Evolutionary conservation across 305 asterid genomes (phyloP).

Genomic region (Solanum aculeatissimum): DNA sequence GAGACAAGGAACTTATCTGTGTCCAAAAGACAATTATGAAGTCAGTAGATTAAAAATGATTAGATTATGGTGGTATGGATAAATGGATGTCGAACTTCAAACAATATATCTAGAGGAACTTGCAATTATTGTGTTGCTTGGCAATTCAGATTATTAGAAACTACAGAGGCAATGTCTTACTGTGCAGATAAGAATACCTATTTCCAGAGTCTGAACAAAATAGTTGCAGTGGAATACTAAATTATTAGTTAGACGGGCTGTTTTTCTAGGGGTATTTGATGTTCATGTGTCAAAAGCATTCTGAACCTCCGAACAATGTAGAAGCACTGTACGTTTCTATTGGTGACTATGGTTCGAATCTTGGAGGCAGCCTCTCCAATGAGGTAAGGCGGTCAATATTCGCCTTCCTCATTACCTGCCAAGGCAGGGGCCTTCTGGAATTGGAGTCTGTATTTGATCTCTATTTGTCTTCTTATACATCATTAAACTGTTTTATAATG

Average conservation of each 20-base stretch:
- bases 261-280: background rate
- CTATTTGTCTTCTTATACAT: background rate
- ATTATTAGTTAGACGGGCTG: background rate
- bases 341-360: background rate
- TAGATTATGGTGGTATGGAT: background rate
- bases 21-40: background rate
- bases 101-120: background rate
- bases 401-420: background rate
- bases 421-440: background rate
- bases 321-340: background rate
- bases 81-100: background rate
- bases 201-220: background rate
- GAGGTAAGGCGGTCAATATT: background rate
- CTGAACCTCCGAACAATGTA: background rate
- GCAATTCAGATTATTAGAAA: background rate
- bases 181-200: background rate
- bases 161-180: background rate
- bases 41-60: background rate
- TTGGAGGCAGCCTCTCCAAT: background rate
- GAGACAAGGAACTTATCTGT: constrained; percentile 58
- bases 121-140: background rate
- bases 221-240: background rate
- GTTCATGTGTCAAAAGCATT: background rate
- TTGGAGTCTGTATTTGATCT: background rate
- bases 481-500: background rate